Evolutionary conservation across 2,329 filamentous ascomycete species (phyloP), one percentile per base, ranked within the genome.

Genomic region (Talaromyces sp.): DNA sequence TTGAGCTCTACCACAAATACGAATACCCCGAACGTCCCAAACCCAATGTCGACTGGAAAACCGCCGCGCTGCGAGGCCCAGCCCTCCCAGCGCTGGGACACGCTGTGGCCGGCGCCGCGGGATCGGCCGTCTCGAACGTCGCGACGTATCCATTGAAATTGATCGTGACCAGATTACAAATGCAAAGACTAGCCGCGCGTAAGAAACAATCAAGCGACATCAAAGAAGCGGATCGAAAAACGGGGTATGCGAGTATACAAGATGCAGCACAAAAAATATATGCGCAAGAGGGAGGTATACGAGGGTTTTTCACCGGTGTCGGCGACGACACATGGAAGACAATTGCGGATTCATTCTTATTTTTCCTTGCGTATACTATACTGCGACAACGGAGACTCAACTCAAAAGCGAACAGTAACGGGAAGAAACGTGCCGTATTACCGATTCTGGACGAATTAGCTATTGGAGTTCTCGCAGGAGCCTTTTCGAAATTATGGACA

Each of bases 131-230:
- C 67, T 91, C 92, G 11, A 94, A 93, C 71, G 83, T 92, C 56
- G 79, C 88, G 63, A 88, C 91, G 5, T 96, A 96, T 74, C 93
- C 93, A 1, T 85, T 96, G 65, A 90, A 92, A 72, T 85, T 96
- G 51, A 87, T 95, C 68, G 89, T 92, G 64, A 93, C 92, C 29
- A 87, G 92, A 31, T 84, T 96, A 56, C 92, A 96, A 78, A 90
- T 92, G 2, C 91, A 95, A 79, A 85, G 85, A 47, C 86, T 86
- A 70, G 78, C 88, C 17, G 80, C 78, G 40, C 79, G 77, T 36
- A 67, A 72, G 64, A 67, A 74, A 69, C 22, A 47, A n/a, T 29
- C 13, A 25, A 47, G 47, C 13, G 29, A n/a, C 13, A 10, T 17
- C 4, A 60, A 67, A 45, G 68, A 72, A 10, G 74, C 77, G 22